A percentile compares a stretch with the other conserved stretches of the same genome.
These are phyloP conservation scores for Candida rishiriensis DNA, from an alignment of 805 yeast genomes.

Conservation along the genomic window DNA sequence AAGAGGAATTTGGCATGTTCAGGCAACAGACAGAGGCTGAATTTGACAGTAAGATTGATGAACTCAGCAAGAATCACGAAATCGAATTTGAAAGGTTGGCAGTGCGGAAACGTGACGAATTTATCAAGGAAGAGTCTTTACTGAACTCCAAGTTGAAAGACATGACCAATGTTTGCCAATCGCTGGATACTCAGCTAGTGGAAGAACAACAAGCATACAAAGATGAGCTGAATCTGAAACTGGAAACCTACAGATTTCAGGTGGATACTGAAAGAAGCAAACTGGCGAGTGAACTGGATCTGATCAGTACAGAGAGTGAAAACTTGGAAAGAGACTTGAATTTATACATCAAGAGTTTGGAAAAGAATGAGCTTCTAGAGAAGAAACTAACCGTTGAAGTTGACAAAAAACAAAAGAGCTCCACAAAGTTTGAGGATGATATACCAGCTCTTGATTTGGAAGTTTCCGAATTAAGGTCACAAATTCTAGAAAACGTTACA, in stretches of 20 bases:
- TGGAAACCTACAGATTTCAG: background rate
- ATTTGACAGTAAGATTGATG: constrained; percentile 26
- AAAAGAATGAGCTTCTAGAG: constrained; percentile 1
- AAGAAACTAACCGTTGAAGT: background rate
- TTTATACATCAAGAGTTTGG: background rate
- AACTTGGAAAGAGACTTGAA: background rate
- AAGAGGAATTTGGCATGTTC: constrained; percentile 34
- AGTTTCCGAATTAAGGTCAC: constrained; percentile 5
- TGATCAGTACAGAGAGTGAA: background rate
- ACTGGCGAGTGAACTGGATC: background rate
- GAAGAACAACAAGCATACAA: constrained; percentile 27
- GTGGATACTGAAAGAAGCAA: background rate
- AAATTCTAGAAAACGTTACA: background rate
- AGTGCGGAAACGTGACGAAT: constrained; percentile 29
- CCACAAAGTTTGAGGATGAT: constrained; percentile 6
- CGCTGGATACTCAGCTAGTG: background rate
- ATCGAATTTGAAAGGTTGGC: constrained; percentile 34
- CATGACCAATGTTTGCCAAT: constrained; percentile 14
- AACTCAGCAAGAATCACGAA: constrained; percentile 14
- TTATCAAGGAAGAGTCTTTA: constrained; percentile 26
- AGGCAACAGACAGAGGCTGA: constrained; percentile 27
- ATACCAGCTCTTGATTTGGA: constrained; percentile 6
- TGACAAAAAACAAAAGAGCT: constrained; percentile 2
- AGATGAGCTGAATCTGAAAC: constrained; percentile 14
- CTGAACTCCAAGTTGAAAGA: constrained; percentile 18